phyloP scores from a whole-genome alignment of 441 rosid species.

The Aquilaria agallochum region DNA sequence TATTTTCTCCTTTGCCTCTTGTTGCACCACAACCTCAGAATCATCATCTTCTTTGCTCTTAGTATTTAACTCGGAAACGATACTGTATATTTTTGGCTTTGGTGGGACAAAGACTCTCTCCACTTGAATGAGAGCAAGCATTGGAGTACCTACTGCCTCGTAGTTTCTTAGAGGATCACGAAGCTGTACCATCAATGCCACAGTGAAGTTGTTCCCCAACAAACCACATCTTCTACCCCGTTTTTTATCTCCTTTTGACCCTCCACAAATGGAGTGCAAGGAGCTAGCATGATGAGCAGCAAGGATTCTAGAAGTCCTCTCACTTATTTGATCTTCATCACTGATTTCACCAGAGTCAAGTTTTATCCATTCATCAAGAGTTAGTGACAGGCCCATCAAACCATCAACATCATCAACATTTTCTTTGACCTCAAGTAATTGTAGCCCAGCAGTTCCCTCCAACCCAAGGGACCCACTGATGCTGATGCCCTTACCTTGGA shows the following conservation, averaged over 20 bases:
- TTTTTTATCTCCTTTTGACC: constrained; percentile 63
- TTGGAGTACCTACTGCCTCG: constrained; percentile 93
- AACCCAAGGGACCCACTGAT: constrained; percentile 57
- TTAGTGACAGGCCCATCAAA: constrained; percentile 83
- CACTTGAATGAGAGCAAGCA: constrained; percentile 94
- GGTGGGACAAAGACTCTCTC: constrained; percentile 91
- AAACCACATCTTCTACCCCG: constrained; percentile 74
- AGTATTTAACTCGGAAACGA: constrained; percentile 55
- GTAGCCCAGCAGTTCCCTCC: constrained; percentile 88
- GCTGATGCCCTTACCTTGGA: constrained; percentile 56
- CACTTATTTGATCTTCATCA: constrained; percentile 72
- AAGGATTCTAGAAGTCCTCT: constrained; percentile 76
- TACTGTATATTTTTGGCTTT: constrained; percentile 67
- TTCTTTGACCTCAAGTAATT: constrained; percentile 63
- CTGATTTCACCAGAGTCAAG: constrained; percentile 84
- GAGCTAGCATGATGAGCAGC: constrained; percentile 92
- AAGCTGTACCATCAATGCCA: constrained; percentile 89
- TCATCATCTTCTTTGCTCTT: constrained; percentile 48
- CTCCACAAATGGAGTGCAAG: constrained; percentile 58
- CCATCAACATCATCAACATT: constrained; percentile 57
- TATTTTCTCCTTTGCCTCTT: constrained; percentile 17
- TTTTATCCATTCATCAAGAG: constrained; percentile 94
- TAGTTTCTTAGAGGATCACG: constrained; percentile 79
- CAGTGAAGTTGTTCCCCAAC: constrained; percentile 87
- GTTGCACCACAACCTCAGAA: constrained; percentile 20